Evolutionary conservation across 2,329 filamentous ascomycete genomes (phyloP).

Genomic region (Aspergillus chevalieri): DNA sequence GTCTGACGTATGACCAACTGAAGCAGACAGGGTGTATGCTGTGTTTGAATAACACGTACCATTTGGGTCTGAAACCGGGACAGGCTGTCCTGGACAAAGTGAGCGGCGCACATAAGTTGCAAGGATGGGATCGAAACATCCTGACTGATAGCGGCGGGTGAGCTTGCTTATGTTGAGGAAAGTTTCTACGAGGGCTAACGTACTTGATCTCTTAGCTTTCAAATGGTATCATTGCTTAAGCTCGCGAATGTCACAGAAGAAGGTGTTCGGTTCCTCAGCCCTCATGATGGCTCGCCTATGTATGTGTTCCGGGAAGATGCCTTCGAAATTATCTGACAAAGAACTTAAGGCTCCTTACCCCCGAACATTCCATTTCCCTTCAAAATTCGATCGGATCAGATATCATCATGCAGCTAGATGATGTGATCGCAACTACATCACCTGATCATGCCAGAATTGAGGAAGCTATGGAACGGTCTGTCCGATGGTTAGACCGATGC

Average conservation of each 20-base stretch:
- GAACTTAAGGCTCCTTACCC: conserved; percentile 67
- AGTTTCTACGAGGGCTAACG: background rate
- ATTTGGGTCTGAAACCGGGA: conserved; percentile 88
- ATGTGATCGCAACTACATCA: conserved; percentile 93
- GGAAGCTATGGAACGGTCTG: conserved; percentile 88
- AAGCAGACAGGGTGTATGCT: conserved; percentile 82
- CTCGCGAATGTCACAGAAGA: conserved; percentile 92
- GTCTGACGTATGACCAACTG: conserved; percentile 84
- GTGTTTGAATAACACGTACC: conserved; percentile 97
- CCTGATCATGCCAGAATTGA: conserved; percentile 82
- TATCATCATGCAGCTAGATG: conserved; percentile 99
- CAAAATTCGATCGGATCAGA: conserved; percentile 97
- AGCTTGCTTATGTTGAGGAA: conserved; percentile 16
- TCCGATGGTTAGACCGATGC: conserved; percentile 94
- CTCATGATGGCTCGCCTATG: conserved; percentile 93
- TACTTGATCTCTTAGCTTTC: conserved; percentile 60
- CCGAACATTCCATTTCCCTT: conserved; percentile 90
- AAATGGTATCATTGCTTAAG: conserved; percentile 95
- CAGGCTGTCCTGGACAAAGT: conserved; percentile 80
- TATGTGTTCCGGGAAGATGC: conserved; percentile 22
- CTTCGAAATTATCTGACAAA: background rate
- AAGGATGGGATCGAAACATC: conserved; percentile 93
- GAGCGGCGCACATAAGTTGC: conserved; percentile 87
- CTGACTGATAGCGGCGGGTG: conserved; percentile 62
- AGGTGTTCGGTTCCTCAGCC: conserved; percentile 91